A percentile compares a stretch with the other conserved stretches of the same genome.
Evolutionary conservation across 2,329 filamentous ascomycete genomes (phyloP).

Genomic region (Alternaria burnsii): DNA sequence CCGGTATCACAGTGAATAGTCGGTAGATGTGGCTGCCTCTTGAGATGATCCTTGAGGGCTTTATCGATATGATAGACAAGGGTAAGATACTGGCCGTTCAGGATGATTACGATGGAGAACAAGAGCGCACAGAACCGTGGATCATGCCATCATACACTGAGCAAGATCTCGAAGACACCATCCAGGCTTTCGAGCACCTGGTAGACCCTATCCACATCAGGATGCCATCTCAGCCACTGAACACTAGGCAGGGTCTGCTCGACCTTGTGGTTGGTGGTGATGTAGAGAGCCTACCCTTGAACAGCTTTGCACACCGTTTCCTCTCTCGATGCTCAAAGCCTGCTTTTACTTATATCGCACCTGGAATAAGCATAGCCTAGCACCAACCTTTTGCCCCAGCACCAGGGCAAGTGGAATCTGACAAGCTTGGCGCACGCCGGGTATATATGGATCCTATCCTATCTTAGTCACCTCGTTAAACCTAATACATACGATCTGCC

Average conservation of each 20-base stretch:
- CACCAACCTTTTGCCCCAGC: constrained; percentile 10
- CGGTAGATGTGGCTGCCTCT: constrained; percentile 15
- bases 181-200: constrained; percentile 15
- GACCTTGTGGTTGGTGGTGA: constrained; percentile 14
- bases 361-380: constrained; percentile 7
- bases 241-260: constrained; percentile 13
- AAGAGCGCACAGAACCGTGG: constrained; percentile 8
- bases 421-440: neutral
- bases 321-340: constrained; percentile 1
- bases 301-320: constrained; percentile 11
- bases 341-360: constrained; percentile 7
- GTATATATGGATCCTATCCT: too few relatives aligned
- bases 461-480: too few relatives aligned
- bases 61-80: constrained; percentile 18
- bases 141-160: constrained; percentile 16
- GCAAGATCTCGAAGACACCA: constrained; percentile 10
- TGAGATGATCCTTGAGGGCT: constrained; percentile 18
- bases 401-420: constrained; percentile 3
- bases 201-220: constrained; percentile 14
- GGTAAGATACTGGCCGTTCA: constrained; percentile 11
- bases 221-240: constrained; percentile 17
- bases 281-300: constrained; percentile 6
- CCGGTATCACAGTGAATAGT: constrained; percentile 13
- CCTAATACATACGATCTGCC: too few relatives aligned
- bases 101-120: neutral